Base-by-base conservation (phyloP, 495 filamentous ascomycete genomes). In the Cudoniella acicularis region DNA sequence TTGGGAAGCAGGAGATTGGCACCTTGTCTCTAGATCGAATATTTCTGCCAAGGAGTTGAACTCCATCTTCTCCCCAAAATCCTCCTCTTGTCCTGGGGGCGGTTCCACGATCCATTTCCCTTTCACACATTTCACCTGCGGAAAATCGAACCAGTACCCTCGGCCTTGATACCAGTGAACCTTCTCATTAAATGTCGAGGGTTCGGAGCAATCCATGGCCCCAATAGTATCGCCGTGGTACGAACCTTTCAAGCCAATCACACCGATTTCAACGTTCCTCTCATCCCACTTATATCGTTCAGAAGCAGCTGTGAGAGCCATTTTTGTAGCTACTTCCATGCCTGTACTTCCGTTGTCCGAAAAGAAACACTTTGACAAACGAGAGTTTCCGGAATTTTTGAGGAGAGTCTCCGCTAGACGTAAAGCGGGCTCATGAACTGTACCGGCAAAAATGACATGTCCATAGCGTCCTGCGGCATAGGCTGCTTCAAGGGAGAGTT, bases 191-290 rank as follows among this genome's bases (percentile, higher is more conserved):
- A 72, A 92, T 0, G 78, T 82, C 3, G 80, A 83, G 1, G 89
- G 89, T 68, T 90, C 87, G 1, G 85, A 81, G 55, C 80, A 85
- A 62, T 92, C 87, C 89, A 92, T 92, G 0, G 86, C 86, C 2
- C 88, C 89, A 20, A 92, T 88, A 0, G 88, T 91, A 64, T 92
- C 89, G 0, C 89, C 89, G 65, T 92, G 89, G 64, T 92, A 92
- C 58, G 84, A 85, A 1, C 85, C 87, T 65, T 87, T 87, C 20
- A 92, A 70, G 9, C 89, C 89, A 2, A 92, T 66, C 25, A 91
- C 82, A 13, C 79, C 80, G 11, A 89, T 73, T 20, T 84, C 73
- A 30, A 78, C 75, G 45, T 79, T 70, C 22, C 66, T 55, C 10
- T 75, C 71, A 56, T 77, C 75, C 85, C 83, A 88, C 17, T 78